Percentiles rank a stretch among this genome's conserved stretches.
These are phyloP conservation scores for Leccinum arenicola DNA, from an alignment of 768 basidiomycete genomes.

Conservation along the genomic window DNA sequence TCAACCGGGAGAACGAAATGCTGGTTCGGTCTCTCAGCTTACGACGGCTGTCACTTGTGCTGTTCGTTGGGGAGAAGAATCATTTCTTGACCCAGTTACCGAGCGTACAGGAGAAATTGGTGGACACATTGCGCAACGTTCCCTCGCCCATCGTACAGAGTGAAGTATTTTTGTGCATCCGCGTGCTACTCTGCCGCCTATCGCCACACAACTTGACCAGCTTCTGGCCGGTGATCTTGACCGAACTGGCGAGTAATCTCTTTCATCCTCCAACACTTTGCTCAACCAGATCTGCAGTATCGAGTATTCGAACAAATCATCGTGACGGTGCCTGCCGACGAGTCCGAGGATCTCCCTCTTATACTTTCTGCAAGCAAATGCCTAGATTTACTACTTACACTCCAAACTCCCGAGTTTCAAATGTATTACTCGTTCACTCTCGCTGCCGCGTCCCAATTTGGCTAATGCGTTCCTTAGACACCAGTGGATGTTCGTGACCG, in stretches of 20 bases:
- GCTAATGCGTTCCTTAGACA: conserved; percentile 48
- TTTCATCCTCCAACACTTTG: too few relatives aligned
- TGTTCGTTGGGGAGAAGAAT: conserved; percentile 89
- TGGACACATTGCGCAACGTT: conserved; percentile 82
- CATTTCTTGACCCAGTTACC: conserved; percentile 88
- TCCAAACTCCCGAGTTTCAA: conserved; percentile 98
- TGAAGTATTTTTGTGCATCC: conserved; percentile 92
- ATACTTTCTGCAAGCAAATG: conserved; percentile 92
- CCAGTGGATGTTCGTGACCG: conserved; percentile 98
- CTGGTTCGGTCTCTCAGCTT: conserved; percentile 81
- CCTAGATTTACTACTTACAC: conserved; percentile 83
- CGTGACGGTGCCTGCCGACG: conserved; percentile 67
- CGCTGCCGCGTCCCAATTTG: neutral
- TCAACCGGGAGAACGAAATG: conserved; percentile 94
- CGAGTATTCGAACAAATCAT: conserved; percentile 87
- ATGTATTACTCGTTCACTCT: conserved; percentile 52
- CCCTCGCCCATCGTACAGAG: conserved; percentile 83
- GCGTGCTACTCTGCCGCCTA: conserved; percentile 87
- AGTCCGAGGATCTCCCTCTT: conserved; percentile 79
- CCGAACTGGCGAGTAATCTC: conserved; percentile 69
- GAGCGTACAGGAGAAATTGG: conserved; percentile 94
- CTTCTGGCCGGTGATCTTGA: conserved; percentile 94
- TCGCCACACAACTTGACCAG: conserved; percentile 89
- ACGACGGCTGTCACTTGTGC: conserved; percentile 78
- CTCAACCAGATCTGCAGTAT: conserved; percentile 48